phyloP scores from a whole-genome alignment of 1,139 yeast genomes.

The Kazachstania sp. region DNA sequence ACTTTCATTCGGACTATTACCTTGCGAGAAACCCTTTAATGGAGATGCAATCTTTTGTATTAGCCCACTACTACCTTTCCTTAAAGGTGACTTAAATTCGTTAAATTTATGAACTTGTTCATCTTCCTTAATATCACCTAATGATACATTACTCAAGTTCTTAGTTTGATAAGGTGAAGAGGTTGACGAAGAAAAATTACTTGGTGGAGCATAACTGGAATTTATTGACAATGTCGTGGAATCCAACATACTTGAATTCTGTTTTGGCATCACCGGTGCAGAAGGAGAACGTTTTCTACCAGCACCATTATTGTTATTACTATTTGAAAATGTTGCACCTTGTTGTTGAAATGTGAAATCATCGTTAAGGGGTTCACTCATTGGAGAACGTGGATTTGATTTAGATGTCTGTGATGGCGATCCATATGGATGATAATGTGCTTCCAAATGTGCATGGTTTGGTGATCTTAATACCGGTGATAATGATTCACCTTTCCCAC shows the following conservation, averaged over 20 bases:
- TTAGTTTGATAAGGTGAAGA: slow-evolving; percentile 1
- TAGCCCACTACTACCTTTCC: neutral
- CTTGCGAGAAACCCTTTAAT: slow-evolving; percentile 2
- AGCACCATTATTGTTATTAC: slow-evolving; percentile 1
- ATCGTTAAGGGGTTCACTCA: neutral
- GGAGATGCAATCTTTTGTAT: slow-evolving; percentile 3
- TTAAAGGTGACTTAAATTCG: neutral
- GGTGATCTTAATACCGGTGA: slow-evolving; percentile 1
- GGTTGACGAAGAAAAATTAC: neutral
- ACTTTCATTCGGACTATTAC: slow-evolving; percentile 2
- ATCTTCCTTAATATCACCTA: slow-evolving; percentile 27
- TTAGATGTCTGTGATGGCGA: neutral
- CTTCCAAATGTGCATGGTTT: slow-evolving; percentile 10
- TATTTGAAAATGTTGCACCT: neutral
- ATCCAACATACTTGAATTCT: neutral
- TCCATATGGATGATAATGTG: slow-evolving; percentile 10
- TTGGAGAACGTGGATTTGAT: neutral
- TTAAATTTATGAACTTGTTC: slow-evolving; percentile 17
- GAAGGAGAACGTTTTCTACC: slow-evolving; percentile 3
- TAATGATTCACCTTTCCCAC: neutral
- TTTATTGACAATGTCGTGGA: neutral
- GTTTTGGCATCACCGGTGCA: neutral
- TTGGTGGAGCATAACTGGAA: neutral
- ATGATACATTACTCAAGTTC: slow-evolving; percentile 22
- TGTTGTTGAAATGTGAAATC: neutral